These are phyloP conservation scores for Xylaria venustula DNA, from an alignment of 495 filamentous ascomycete species.

Conservation along the genomic window DNA sequence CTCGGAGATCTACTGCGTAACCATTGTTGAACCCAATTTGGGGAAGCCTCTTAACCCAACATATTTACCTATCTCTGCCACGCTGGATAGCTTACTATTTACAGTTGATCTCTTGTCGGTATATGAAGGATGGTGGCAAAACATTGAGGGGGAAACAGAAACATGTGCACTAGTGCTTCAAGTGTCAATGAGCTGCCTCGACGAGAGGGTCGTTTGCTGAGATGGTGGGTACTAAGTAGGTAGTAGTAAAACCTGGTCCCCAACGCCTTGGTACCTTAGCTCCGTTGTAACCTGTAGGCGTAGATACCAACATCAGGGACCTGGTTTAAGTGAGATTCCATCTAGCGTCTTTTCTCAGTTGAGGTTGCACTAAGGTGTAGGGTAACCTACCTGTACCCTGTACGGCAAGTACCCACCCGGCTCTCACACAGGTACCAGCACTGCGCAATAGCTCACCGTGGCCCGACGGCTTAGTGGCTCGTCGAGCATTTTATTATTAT, in stretches of 20 bases:
- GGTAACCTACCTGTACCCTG: background rate
- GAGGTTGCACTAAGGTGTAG: too few species aligned
- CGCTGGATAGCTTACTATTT: too few species aligned
- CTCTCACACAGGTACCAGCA: background rate
- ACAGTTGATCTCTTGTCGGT: too few species aligned
- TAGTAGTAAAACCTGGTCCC: slow-evolving; percentile 6
- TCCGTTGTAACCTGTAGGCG: background rate
- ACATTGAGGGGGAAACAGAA: too few species aligned
- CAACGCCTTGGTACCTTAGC: background rate
- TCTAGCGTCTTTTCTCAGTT: too few species aligned
- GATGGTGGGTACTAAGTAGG: slow-evolving; percentile 4
- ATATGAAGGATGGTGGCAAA: too few species aligned
- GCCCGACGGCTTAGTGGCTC: slow-evolving; percentile 7
- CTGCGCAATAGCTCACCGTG: background rate
- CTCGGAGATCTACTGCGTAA: too few species aligned
- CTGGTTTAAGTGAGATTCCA: background rate
- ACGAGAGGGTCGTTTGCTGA: background rate
- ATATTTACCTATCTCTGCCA: too few species aligned
- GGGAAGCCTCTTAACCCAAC: too few species aligned
- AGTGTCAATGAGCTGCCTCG: background rate
- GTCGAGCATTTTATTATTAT: slow-evolving; percentile 12
- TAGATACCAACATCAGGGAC: background rate
- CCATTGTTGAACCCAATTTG: too few species aligned
- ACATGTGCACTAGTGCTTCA: too few species aligned
- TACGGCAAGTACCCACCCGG: background rate